These are phyloP conservation scores for Zymoseptoria crescenta DNA, from an alignment of 2,329 filamentous ascomycete species.

Conservation along the genomic window DNA sequence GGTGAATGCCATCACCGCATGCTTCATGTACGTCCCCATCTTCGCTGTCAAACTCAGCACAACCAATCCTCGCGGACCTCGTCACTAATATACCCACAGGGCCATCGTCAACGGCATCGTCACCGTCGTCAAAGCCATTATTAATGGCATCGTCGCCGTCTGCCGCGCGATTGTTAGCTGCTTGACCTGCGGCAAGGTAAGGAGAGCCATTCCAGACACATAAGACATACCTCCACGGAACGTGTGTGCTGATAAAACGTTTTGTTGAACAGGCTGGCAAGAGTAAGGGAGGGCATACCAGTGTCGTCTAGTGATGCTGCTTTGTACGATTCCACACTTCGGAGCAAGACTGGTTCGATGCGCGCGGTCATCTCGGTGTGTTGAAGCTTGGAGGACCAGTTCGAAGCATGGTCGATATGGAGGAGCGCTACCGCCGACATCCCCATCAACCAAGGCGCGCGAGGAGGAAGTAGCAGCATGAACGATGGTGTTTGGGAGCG, in stretches of 20 bases:
- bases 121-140: slow-evolving; percentile 35
- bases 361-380: neutral
- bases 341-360: neutral
- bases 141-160: slow-evolving; percentile 43
- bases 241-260: neutral
- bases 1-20: slow-evolving; percentile 39
- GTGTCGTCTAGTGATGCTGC: slow-evolving; percentile 25
- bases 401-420: neutral
- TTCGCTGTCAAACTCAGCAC: no score
- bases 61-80: no score
- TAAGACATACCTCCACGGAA: neutral
- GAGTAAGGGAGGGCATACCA: slow-evolving; percentile 31
- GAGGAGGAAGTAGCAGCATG: no score
- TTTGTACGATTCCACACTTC: neutral
- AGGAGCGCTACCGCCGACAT: neutral
- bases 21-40: slow-evolving; percentile 14
- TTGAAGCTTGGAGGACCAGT: neutral
- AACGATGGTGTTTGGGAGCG: neutral
- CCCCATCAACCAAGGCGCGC: neutral
- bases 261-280: slow-evolving; percentile 26
- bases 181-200: slow-evolving; percentile 40
- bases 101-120: slow-evolving; percentile 41
- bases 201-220: neutral
- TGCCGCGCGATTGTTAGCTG: slow-evolving; percentile 43
- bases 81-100: slow-evolving; percentile 15